phyloP scores from a whole-genome alignment of 2,329 filamentous ascomycete species.

The Aspergillus tamarii region DNA sequence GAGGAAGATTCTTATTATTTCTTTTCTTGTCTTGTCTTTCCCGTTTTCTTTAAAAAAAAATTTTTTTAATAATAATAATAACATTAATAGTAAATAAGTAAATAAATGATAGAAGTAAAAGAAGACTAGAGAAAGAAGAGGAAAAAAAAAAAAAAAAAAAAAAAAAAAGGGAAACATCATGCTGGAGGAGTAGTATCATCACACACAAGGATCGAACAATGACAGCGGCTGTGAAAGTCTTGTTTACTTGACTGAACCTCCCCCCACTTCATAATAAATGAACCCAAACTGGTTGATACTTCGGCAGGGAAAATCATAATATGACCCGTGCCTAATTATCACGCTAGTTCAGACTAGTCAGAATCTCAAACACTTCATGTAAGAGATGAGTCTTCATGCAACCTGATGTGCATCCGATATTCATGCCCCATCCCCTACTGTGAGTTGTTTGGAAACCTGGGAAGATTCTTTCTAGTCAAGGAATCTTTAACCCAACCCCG shows the following conservation, averaged over 20 bases:
- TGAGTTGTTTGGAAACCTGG: not conserved
- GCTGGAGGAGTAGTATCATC: not conserved
- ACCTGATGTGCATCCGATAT: slow-evolving; percentile 14
- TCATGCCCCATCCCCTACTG: slow-evolving; percentile 12
- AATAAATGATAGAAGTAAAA: not conserved
- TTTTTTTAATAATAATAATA: too few species aligned
- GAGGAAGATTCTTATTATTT: not conserved
- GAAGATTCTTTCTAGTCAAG: not conserved
- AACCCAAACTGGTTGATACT: not conserved
- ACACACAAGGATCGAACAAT: not conserved
- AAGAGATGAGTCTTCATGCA: slow-evolving; percentile 18
- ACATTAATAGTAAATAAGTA: too few species aligned
- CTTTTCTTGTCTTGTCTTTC: too few species aligned
- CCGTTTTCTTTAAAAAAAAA: too few species aligned
- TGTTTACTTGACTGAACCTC: not conserved
- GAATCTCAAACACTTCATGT: slow-evolving; percentile 24
- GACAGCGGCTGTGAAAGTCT: slow-evolving; percentile 3
- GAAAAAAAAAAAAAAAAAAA: not conserved
- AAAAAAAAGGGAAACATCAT: not conserved
- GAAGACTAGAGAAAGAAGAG: not conserved
- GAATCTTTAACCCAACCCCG: slow-evolving; percentile 9
- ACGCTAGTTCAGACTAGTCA: slow-evolving; percentile 13
- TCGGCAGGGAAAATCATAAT: not conserved
- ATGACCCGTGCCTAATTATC: not conserved
- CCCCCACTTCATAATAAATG: not conserved